These are phyloP conservation scores for Claviceps maximensis DNA, from an alignment of 2,329 filamentous ascomycete species.

Conservation along the genomic window DNA sequence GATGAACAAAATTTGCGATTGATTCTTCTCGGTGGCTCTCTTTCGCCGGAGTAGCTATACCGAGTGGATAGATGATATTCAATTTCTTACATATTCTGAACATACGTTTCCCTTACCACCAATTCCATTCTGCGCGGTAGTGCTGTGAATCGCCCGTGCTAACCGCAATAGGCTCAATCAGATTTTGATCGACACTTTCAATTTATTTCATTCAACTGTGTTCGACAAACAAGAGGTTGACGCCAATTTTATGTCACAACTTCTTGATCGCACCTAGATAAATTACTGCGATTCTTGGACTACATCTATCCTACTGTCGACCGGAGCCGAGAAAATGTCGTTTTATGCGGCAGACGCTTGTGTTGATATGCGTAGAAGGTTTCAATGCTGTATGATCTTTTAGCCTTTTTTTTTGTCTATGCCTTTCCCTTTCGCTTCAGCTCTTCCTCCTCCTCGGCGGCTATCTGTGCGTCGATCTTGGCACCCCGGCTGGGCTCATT, in stretches of 20 bases:
- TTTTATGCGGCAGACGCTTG: neutral
- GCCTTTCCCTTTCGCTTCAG: conserved; percentile 43
- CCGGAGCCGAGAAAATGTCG: too few species aligned
- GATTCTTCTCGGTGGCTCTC: conserved; percentile 74
- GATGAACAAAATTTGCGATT: conserved; percentile 99
- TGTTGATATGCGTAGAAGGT: neutral
- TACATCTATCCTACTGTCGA: too few species aligned
- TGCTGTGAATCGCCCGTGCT: neutral
- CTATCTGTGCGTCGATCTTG: conserved; percentile 55
- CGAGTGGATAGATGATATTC: conserved; percentile 70
- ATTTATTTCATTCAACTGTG: too few species aligned
- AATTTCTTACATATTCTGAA: conserved; percentile 99
- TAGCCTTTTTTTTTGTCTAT: neutral
- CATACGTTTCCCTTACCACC: conserved; percentile 10
- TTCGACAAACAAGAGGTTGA: too few species aligned
- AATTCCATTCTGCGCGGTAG: neutral
- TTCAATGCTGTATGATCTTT: neutral
- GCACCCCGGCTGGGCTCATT: conserved; percentile 63
- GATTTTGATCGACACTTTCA: too few species aligned
- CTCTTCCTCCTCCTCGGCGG: conserved; percentile 53
- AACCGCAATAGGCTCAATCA: neutral
- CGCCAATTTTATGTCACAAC: too few species aligned
- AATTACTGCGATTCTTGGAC: too few species aligned
- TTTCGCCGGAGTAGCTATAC: conserved; percentile 80
- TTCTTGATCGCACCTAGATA: too few species aligned